phyloP scores from a whole-genome alignment of 192 early-diverging fungal genomes.

The Entomortierella lignicola region DNA sequence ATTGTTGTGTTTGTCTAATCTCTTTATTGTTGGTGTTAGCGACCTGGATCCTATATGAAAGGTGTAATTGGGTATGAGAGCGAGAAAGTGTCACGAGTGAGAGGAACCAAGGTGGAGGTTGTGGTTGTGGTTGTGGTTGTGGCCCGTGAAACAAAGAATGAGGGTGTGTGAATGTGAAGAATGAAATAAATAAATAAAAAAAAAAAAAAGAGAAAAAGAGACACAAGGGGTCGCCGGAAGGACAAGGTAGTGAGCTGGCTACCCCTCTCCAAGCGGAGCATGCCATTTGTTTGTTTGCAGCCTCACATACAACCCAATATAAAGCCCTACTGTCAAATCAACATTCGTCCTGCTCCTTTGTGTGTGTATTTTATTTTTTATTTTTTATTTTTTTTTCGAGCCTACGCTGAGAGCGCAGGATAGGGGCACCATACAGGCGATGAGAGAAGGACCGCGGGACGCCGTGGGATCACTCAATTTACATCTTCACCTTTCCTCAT shows the following conservation, averaged over 20 bases:
- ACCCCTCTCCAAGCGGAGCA: slow-evolving; percentile 1
- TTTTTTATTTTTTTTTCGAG: background rate
- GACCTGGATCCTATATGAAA: too few species aligned
- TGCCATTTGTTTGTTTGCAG: background rate
- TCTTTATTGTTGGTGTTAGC: too few species aligned
- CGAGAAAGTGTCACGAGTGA: background rate
- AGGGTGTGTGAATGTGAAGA: background rate
- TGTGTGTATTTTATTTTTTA: too few species aligned
- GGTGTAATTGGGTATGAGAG: background rate
- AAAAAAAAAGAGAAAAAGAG: background rate
- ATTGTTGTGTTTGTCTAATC: too few species aligned
- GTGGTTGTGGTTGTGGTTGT: slow-evolving; percentile 1
- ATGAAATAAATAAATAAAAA: slow-evolving; percentile 2
- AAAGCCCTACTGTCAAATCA: background rate
- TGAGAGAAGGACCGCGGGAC: background rate
- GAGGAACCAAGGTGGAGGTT: background rate
- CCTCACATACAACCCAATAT: background rate
- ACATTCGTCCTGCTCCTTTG: too few species aligned
- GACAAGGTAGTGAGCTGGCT: slow-evolving; percentile 13
- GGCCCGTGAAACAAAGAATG: background rate
- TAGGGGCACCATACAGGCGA: slow-evolving; percentile 14
- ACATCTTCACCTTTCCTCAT: too few species aligned
- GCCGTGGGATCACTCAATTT: background rate
- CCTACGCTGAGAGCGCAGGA: background rate
- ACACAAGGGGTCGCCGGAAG: slow-evolving; percentile 10